Conservation (phyloP, 139 green algal genomes). For the Coccomyxa sp. region DNA sequence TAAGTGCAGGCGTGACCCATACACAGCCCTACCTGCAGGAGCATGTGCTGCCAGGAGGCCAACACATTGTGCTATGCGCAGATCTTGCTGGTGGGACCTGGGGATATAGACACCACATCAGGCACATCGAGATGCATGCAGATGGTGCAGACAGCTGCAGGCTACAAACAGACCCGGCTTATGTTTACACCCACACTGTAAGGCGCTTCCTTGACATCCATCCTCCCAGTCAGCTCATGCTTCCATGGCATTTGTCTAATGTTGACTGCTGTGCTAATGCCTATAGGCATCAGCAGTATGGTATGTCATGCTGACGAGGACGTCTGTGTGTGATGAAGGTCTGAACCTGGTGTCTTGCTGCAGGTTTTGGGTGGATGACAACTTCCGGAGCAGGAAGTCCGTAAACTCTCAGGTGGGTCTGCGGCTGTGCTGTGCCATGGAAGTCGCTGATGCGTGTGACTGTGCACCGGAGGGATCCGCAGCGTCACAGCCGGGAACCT, state of each 20-base stretch:
- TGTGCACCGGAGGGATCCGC: too few relatives aligned
- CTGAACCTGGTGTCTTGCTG: neutral
- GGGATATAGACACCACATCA: neutral
- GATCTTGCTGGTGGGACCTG: neutral
- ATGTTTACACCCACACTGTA: conserved; percentile 1
- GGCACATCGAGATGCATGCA: neutral
- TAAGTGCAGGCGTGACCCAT: too few relatives aligned
- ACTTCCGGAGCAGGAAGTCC: neutral
- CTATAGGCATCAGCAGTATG: too few relatives aligned
- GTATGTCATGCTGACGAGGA: too few relatives aligned
- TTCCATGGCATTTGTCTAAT: too few relatives aligned
- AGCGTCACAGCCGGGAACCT: too few relatives aligned
- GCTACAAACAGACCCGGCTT: neutral
- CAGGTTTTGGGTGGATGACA: conserved; percentile 22
- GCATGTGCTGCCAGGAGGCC: neutral
- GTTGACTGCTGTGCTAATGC: too few relatives aligned
- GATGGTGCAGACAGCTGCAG: neutral
- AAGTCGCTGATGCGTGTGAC: neutral
- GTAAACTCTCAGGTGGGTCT: neutral
- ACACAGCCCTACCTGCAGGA: too few relatives aligned
- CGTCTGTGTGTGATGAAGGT: neutral
- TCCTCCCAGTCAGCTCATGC: too few relatives aligned
- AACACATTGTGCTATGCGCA: neutral
- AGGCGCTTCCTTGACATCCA: too few relatives aligned
- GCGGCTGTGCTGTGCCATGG: neutral